These are phyloP conservation scores for Curvularia eragrostidis DNA, from an alignment of 2,329 filamentous ascomycete genomes.

Conservation along the genomic window DNA sequence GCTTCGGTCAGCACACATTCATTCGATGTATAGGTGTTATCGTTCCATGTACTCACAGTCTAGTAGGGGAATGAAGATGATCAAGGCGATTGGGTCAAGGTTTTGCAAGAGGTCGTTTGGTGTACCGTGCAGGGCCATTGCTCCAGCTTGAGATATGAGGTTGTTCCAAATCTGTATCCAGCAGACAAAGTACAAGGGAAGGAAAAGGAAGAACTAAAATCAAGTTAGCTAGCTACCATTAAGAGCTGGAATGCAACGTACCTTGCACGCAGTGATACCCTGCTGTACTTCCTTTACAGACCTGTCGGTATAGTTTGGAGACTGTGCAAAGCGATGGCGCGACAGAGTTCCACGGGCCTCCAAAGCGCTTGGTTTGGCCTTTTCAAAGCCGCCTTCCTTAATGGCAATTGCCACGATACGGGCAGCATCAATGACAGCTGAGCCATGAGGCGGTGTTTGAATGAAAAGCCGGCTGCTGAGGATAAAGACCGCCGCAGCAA, in stretches of 20 bases:
- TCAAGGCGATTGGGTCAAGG: conserved; percentile 30
- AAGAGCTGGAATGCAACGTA: neutral
- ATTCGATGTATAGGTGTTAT: neutral
- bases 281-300: conserved; percentile 19
- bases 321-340: conserved; percentile 1
- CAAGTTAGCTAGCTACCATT: neutral
- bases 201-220: conserved; percentile 17
- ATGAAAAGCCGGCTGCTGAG: conserved; percentile 12
- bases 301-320: conserved; percentile 10
- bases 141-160: conserved; percentile 39
- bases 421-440: conserved; percentile 18
- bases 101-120: conserved; percentile 44
- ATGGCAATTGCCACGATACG: conserved; percentile 11
- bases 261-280: conserved; percentile 19
- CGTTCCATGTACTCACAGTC: conserved; percentile 16
- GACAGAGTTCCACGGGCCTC: conserved; percentile 1
- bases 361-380: conserved; percentile 17
- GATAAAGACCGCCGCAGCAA: conserved; percentile 7
- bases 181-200: conserved; percentile 37
- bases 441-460: conserved; percentile 16
- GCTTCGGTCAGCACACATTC: neutral
- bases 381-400: conserved; percentile 14
- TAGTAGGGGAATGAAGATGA: conserved; percentile 36
- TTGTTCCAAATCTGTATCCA: conserved; percentile 44
- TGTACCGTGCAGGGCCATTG: conserved; percentile 36